Conservation (phyloP, 345 rosid genomes). For the Hibiscus tridactylites region DNA sequence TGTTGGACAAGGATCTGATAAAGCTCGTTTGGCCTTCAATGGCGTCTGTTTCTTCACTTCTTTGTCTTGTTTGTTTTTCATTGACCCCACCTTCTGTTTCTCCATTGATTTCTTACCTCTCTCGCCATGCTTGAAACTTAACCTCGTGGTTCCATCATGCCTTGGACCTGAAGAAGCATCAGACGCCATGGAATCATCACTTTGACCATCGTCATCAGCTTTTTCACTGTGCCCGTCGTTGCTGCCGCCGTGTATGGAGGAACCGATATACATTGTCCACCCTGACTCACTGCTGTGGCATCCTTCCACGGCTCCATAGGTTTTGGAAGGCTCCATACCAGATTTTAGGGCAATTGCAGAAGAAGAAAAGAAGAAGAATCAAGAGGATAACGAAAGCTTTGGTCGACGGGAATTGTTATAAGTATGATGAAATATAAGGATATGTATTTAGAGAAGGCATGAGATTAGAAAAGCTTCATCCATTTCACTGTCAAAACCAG, state of each 20-base stretch:
- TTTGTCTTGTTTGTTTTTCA: conserved; percentile 4
- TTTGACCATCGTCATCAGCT: conserved; percentile 10
- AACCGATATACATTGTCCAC: conserved; percentile 65
- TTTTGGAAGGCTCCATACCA: conserved; percentile 41
- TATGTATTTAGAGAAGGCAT: neutral
- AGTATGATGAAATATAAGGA: conserved; percentile 3
- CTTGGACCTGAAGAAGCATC: conserved; percentile 67
- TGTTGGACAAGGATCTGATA: conserved; percentile 13
- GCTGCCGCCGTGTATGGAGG: conserved; percentile 21
- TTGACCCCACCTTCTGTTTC: neutral
- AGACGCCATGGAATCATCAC: conserved; percentile 59
- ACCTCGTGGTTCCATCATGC: neutral
- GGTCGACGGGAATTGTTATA: conserved; percentile 6
- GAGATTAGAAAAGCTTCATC: neutral
- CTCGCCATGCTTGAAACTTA: conserved; percentile 1
- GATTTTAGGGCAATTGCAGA: neutral
- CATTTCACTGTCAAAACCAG: conserved; percentile 14
- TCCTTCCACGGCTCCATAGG: conserved; percentile 38
- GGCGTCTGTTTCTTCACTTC: conserved; percentile 15
- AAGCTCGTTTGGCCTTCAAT: conserved; percentile 5
- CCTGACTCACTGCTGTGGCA: conserved; percentile 62
- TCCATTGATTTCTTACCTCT: conserved; percentile 9
- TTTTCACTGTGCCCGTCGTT: neutral
- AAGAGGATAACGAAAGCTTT: neutral
- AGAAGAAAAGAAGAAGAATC: neutral